These are phyloP conservation scores for Apiospora marii DNA, from an alignment of 2,329 filamentous ascomycete species.

Conservation along the genomic window DNA sequence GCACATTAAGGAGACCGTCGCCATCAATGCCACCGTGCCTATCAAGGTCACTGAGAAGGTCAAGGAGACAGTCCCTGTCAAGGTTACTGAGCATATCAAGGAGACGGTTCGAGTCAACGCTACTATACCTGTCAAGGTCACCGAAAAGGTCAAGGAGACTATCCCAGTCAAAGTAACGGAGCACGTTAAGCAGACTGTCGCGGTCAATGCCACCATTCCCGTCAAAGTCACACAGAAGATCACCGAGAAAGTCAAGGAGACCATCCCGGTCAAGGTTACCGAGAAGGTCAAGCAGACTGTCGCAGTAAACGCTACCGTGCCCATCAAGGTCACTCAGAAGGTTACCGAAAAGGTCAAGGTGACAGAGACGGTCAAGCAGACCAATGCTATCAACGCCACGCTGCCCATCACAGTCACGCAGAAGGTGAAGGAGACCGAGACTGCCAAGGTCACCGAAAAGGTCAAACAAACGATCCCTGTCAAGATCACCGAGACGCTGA, in stretches of 20 bases:
- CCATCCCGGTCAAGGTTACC: background rate
- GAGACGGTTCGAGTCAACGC: background rate
- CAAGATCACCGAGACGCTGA: slow-evolving; percentile 6
- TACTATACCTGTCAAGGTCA: slow-evolving; percentile 7
- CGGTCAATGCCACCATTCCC: background rate
- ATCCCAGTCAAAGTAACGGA: background rate
- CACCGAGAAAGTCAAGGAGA: slow-evolving; percentile 7
- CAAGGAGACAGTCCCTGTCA: background rate
- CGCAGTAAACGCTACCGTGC: background rate
- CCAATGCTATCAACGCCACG: background rate
- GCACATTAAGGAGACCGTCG: background rate
- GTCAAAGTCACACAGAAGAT: background rate
- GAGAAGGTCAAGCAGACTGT: slow-evolving; percentile 6
- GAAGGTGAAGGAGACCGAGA: background rate
- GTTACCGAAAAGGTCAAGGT: slow-evolving; percentile 6
- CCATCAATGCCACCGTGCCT: background rate
- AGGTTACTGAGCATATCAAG: background rate
- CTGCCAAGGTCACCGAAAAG: background rate
- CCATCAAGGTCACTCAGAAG: slow-evolving; percentile 4
- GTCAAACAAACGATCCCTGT: slow-evolving; percentile 3
- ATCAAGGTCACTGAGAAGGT: background rate
- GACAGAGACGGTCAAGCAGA: background rate
- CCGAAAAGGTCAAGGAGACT: slow-evolving; percentile 1
- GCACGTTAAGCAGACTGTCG: background rate
- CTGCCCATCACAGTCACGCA: background rate